These are phyloP conservation scores for Vaucheria bursata DNA, from an alignment of 352 stramenopile species.

Conservation along the genomic window DNA sequence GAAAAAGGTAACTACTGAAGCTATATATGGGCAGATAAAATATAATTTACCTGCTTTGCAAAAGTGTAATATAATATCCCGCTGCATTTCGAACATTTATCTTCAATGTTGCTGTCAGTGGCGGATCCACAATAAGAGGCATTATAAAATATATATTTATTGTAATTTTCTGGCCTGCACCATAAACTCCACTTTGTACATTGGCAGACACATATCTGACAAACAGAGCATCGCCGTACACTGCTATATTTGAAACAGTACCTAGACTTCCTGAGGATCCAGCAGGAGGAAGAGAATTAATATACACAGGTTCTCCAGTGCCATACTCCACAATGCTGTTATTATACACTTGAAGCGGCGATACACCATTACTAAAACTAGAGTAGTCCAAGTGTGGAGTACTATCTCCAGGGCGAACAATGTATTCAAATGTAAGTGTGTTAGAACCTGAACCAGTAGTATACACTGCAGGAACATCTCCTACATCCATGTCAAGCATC, in stretches of 20 bases:
- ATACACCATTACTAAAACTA: too few species aligned
- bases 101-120: conserved; percentile 14
- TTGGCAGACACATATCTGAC: conserved; percentile 25
- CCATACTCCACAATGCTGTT: conserved; percentile 12
- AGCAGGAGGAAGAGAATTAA: conserved; percentile 17
- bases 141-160: conserved; percentile 27
- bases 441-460: conserved; percentile 27
- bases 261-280: conserved; percentile 24
- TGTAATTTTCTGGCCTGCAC: conserved; percentile 22
- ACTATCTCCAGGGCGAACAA: conserved; percentile 10
- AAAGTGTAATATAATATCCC: background rate
- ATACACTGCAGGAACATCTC: conserved; percentile 19
- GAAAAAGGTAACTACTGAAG: too few species aligned
- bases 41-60: background rate
- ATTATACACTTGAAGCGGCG: background rate
- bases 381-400: conserved; percentile 8
- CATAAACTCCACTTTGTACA: conserved; percentile 20
- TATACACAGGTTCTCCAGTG: conserved; percentile 23
- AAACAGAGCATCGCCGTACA: conserved; percentile 24
- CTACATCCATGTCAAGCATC: too few species aligned
- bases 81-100: conserved; percentile 15
- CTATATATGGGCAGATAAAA: background rate
- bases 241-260: conserved; percentile 23
- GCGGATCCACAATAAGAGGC: conserved; percentile 24
- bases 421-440: conserved; percentile 27